Evolutionary conservation across 306 rosid genomes (phyloP).

Genomic region (Oxytropis ochrocephala): DNA sequence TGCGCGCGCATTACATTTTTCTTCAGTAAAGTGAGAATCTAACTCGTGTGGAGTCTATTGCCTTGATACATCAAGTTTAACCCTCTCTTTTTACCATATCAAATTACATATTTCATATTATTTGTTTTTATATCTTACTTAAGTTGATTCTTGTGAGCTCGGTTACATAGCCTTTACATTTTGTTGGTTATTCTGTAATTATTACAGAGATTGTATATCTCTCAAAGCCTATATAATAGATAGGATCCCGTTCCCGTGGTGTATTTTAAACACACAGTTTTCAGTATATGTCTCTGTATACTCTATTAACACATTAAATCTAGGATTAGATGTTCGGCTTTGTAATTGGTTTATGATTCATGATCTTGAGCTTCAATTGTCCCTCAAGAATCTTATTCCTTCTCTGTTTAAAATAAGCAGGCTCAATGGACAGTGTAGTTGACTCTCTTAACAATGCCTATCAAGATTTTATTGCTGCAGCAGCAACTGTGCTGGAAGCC

Average conservation of each 20-base stretch:
- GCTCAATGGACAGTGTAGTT: slow-evolving; percentile 56
- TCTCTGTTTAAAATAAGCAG: not conserved
- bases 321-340: not conserved
- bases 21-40: not conserved
- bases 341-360: not conserved
- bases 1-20: not conserved
- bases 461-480: slow-evolving; percentile 65
- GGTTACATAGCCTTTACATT: not conserved
- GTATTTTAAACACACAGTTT: too few species aligned
- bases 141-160: not conserved
- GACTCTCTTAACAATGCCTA: slow-evolving; percentile 61
- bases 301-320: too few species aligned
- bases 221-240: too few species aligned
- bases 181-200: too few species aligned
- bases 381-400: not conserved
- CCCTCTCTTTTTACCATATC: not conserved
- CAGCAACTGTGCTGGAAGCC: slow-evolving; percentile 61
- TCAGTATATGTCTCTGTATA: too few species aligned
- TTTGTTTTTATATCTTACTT: not conserved
- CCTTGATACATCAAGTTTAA: too few species aligned
- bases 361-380: not conserved
- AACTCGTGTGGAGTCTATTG: not conserved
- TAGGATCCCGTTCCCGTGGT: too few species aligned
- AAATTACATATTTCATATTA: too few species aligned
- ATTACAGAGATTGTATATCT: too few species aligned